Percentiles rank a stretch among this genome's conserved stretches.
These are phyloP conservation scores for Juglanconis juglandina DNA, from an alignment of 2,329 filamentous ascomycete genomes.

Conservation along the genomic window DNA sequence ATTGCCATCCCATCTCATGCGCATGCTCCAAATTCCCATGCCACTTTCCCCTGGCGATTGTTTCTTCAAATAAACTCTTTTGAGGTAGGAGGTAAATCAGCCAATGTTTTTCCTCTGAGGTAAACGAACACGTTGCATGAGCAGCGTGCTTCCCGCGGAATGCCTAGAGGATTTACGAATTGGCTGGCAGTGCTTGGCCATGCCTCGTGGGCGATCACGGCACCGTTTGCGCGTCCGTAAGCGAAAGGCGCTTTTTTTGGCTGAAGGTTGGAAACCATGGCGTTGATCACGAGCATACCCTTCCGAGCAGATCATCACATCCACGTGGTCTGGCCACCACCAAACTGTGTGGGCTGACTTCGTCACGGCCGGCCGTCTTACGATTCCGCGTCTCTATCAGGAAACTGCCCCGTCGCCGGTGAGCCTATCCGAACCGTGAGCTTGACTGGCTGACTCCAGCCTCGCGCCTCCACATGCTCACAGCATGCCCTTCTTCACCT, in stretches of 20 bases:
- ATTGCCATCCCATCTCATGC: background rate
- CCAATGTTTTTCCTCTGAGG: background rate
- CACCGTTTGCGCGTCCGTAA: background rate
- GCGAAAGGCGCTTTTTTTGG: background rate
- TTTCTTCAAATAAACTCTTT: too few species aligned
- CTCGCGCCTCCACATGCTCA: constrained; percentile 39
- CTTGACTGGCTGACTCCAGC: background rate
- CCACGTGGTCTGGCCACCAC: background rate
- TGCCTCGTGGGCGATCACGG: background rate
- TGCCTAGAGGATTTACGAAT: background rate
- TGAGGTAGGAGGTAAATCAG: too few species aligned
- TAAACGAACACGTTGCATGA: background rate
- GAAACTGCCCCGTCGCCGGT: background rate
- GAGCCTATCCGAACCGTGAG: background rate
- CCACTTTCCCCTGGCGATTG: background rate
- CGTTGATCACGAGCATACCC: background rate
- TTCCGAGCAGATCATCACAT: background rate
- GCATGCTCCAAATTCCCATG: background rate
- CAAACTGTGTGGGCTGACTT: background rate
- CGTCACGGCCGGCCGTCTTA: background rate
- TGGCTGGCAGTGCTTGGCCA: background rate
- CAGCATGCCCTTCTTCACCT: constrained; percentile 85
- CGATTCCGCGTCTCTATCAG: background rate
- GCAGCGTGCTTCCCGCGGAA: background rate
- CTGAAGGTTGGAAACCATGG: background rate